These are phyloP conservation scores for Theileria equi DNA, from an alignment of 169 alveolate species.

Conservation along the genomic window DNA sequence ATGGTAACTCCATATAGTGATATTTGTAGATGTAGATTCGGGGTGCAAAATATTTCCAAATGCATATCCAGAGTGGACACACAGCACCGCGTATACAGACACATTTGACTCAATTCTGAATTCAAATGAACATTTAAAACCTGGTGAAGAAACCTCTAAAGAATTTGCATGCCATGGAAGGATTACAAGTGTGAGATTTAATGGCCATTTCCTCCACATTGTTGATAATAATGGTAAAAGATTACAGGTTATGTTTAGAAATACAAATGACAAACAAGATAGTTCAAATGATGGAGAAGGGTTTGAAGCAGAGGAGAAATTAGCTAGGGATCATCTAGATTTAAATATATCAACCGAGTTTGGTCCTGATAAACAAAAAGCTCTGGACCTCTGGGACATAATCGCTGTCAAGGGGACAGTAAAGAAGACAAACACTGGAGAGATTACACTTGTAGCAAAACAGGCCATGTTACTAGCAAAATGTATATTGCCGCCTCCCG, in stretches of 20 bases:
- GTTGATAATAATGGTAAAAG: constrained; percentile 12
- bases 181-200: constrained; percentile 33
- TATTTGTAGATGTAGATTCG: too few species aligned
- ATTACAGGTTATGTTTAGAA: constrained; percentile 46
- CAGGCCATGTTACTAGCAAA: constrained; percentile 86
- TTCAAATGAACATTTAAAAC: constrained; percentile 1
- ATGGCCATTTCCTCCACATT: constrained; percentile 47
- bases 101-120: too few species aligned
- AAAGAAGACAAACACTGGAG: constrained; percentile 95
- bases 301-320: neutral
- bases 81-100: too few species aligned
- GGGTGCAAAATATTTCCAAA: too few species aligned
- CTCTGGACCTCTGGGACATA: constrained; percentile 68
- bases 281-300: neutral
- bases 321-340: neutral
- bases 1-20: too few species aligned
- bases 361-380: constrained; percentile 32
- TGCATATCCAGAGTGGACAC: too few species aligned
- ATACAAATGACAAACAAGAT: neutral
- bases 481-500: constrained; percentile 96
- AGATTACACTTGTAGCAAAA: constrained; percentile 90
- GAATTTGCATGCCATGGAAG: constrained; percentile 34
- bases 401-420: constrained; percentile 72
- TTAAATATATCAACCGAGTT: neutral
- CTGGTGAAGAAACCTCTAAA: constrained; percentile 28